These are phyloP conservation scores for Carpinus viminea DNA, from an alignment of 306 rosid species.

Conservation along the genomic window DNA sequence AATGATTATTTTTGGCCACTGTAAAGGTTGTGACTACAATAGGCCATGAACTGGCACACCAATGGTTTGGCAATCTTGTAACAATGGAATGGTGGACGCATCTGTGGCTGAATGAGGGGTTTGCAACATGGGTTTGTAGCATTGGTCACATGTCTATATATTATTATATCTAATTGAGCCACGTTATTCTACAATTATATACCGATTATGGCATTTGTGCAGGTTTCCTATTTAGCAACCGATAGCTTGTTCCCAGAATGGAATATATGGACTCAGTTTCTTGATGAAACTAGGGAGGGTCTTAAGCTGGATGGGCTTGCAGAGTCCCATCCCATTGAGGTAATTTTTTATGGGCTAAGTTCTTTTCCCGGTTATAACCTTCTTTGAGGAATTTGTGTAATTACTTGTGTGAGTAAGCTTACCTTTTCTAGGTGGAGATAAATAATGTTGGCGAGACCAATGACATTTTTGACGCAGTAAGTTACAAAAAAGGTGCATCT, in stretches of 20 bases:
- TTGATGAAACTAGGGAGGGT: slow-evolving; percentile 68
- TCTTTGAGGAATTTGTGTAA: slow-evolving; percentile 12
- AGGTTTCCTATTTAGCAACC: slow-evolving; percentile 91
- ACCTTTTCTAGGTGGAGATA: slow-evolving; percentile 73
- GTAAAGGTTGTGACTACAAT: slow-evolving; percentile 80
- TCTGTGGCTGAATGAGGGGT: slow-evolving; percentile 96
- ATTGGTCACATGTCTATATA: slow-evolving; percentile 17
- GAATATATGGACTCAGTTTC: slow-evolving; percentile 96
- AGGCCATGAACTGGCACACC: slow-evolving; percentile 96
- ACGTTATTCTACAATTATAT: slow-evolving; percentile 8
- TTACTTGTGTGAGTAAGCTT: neutral
- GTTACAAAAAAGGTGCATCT: slow-evolving; percentile 91
- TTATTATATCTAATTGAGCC: neutral
- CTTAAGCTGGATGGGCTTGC: slow-evolving; percentile 87
- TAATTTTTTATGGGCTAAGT: slow-evolving; percentile 24
- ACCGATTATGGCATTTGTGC: slow-evolving; percentile 17
- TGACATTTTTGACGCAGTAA: slow-evolving; percentile 94
- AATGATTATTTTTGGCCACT: slow-evolving; percentile 31
- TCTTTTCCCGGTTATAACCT: slow-evolving; percentile 9
- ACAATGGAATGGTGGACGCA: slow-evolving; percentile 99
- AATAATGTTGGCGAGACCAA: slow-evolving; percentile 87
- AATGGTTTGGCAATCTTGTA: slow-evolving; percentile 98
- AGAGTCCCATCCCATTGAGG: slow-evolving; percentile 98
- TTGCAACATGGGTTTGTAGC: slow-evolving; percentile 89
- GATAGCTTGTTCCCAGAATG: slow-evolving; percentile 92